These are phyloP conservation scores for Knufia petricola DNA, from an alignment of 2,329 filamentous ascomycete genomes.

Conservation along the genomic window DNA sequence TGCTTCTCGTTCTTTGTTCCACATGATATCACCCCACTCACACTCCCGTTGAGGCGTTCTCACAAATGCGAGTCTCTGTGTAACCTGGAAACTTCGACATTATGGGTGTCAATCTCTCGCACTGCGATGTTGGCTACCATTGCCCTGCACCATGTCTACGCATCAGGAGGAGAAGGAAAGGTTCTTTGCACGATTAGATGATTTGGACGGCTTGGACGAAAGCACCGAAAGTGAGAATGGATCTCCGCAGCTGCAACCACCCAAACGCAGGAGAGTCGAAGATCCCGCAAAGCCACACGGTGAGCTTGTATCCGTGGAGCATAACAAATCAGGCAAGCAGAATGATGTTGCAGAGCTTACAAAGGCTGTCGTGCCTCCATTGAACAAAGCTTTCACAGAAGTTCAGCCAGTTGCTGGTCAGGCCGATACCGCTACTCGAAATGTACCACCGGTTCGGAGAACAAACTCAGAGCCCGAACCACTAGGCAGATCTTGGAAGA, in stretches of 20 bases:
- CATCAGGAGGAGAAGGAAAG: conserved; percentile 13
- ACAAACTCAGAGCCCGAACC: background rate
- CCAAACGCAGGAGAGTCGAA: conserved; percentile 3
- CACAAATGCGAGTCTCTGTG: background rate
- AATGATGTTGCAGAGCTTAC: background rate
- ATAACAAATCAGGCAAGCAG: background rate
- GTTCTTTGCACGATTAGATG: conserved; percentile 19
- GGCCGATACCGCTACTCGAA: background rate
- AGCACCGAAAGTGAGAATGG: conserved; percentile 18
- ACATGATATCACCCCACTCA: conserved; percentile 6
- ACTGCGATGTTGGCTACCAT: background rate
- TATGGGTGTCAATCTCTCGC: conserved; percentile 3
- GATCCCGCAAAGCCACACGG: background rate
- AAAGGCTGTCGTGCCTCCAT: background rate
- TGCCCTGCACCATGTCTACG: conserved; percentile 11
- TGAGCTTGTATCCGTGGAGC: no score
- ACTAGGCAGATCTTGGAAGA: background rate
- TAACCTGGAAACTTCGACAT: background rate
- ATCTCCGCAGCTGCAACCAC: background rate
- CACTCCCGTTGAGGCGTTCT: background rate
- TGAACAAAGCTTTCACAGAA: conserved; percentile 8
- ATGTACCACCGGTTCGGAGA: background rate
- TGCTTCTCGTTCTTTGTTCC: conserved; percentile 6
- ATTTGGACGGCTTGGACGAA: conserved; percentile 20
- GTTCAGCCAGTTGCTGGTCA: background rate